Evolutionary conservation across 495 filamentous ascomycete genomes (phyloP).

Genomic region (Aspergillus panamensis): DNA sequence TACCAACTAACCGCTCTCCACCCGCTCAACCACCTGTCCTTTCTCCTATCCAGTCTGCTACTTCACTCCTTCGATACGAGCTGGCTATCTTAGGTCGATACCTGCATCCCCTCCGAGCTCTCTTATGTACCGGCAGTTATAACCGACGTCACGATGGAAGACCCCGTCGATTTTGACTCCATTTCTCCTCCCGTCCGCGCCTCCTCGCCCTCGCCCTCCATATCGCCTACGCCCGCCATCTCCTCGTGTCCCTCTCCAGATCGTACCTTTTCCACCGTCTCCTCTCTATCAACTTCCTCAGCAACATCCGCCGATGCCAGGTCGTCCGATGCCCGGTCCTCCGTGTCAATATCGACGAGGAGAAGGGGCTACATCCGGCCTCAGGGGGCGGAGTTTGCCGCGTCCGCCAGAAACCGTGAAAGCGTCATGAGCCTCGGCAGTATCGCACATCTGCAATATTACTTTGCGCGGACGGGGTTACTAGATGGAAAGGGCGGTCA

Average conservation of each 20-base stretch:
- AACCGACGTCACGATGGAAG: conserved; percentile 32
- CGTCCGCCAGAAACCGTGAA: conserved; percentile 82
- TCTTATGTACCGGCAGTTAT: conserved; percentile 4
- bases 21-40: conserved; percentile 25
- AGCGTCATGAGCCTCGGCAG: conserved; percentile 94
- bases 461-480: conserved; percentile 91
- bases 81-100: neutral
- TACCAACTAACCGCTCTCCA: conserved; percentile 12
- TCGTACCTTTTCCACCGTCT: conserved; percentile 73
- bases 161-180: conserved; percentile 29
- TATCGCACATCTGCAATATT: conserved; percentile 96
- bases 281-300: conserved; percentile 66
- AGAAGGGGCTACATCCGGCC: conserved; percentile 86
- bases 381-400: conserved; percentile 84
- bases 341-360: conserved; percentile 55
- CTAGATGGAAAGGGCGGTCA: conserved; percentile 91
- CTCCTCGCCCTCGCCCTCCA: conserved; percentile 59
- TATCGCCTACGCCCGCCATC: conserved; percentile 60
- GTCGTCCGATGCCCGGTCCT: conserved; percentile 50
- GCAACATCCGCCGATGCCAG: conserved; percentile 51
- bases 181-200: conserved; percentile 29
- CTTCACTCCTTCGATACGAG: neutral
- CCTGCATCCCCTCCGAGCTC: neutral
- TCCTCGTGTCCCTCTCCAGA: conserved; percentile 60
- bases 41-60: conserved; percentile 1